Percentiles rank a stretch among this genome's conserved stretches.
These are phyloP conservation scores for Xylariales sp. DNA, from an alignment of 2,329 filamentous ascomycete genomes.

Conservation along the genomic window DNA sequence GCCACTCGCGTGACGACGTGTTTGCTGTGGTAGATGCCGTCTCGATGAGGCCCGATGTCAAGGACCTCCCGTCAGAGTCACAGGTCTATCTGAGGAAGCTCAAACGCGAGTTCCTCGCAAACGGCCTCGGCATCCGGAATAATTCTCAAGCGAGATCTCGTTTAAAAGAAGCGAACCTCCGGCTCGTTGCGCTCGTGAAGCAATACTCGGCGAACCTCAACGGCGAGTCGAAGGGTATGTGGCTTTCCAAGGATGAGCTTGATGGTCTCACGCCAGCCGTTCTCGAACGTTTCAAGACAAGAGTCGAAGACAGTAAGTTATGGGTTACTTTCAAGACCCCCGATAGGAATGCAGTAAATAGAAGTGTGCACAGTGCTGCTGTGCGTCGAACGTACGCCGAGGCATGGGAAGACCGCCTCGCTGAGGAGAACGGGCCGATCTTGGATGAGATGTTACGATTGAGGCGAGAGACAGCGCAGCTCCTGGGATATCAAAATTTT, in stretches of 20 bases:
- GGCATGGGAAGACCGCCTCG: background rate
- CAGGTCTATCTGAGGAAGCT: conserved; percentile 1
- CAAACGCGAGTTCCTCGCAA: background rate
- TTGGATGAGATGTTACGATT: background rate
- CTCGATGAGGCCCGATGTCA: background rate
- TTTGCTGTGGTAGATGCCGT: conserved; percentile 2
- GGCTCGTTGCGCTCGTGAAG: background rate
- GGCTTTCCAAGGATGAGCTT: background rate
- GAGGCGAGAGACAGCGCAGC: background rate
- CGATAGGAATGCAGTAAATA: background rate
- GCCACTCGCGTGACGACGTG: background rate
- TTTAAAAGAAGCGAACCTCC: conserved; percentile 1
- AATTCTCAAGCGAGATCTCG: background rate
- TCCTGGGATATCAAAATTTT: background rate
- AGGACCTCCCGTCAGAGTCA: background rate
- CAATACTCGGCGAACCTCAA: background rate
- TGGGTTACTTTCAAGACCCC: conserved; percentile 2
- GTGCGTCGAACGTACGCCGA: background rate
- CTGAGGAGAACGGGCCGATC: background rate
- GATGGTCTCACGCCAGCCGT: background rate
- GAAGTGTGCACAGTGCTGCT: background rate
- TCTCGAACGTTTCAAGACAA: conserved; percentile 1
- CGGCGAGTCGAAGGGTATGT: background rate
- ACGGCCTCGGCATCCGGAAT: background rate
- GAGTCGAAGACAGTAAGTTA: background rate